Conservation (phyloP, 495 filamentous ascomycete genomes). For the Oidiodendron maius region DNA sequence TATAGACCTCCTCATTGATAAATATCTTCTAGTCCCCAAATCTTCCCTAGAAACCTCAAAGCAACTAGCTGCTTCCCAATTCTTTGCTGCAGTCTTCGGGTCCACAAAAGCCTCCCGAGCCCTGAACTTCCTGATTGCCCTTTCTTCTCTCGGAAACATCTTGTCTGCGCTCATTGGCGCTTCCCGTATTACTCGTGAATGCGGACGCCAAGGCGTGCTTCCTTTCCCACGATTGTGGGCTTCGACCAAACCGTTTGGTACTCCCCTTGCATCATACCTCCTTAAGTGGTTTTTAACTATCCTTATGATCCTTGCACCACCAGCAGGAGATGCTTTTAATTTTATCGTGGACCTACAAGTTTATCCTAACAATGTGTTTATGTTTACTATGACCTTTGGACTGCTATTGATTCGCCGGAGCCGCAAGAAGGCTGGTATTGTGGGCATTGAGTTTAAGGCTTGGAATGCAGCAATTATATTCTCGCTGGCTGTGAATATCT, state of each 20-base stretch:
- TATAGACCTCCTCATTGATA: neutral
- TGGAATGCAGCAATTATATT: conserved; percentile 50
- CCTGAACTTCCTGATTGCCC: conserved; percentile 54
- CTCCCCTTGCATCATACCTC: conserved; percentile 52
- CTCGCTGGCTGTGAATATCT: conserved; percentile 38
- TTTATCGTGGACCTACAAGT: conserved; percentile 49
- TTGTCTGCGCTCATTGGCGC: conserved; percentile 52
- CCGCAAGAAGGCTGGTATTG: neutral
- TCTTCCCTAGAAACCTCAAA: conserved; percentile 44
- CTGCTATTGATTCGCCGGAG: conserved; percentile 26
- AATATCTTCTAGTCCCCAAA: conserved; percentile 34
- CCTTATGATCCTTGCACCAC: conserved; percentile 60
- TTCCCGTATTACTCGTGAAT: conserved; percentile 55
- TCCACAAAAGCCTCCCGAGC: conserved; percentile 39
- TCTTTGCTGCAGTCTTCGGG: conserved; percentile 58
- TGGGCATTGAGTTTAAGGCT: conserved; percentile 36
- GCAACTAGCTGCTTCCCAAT: conserved; percentile 49
- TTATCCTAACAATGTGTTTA: conserved; percentile 50
- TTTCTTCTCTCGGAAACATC: conserved; percentile 61
- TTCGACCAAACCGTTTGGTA: conserved; percentile 56
- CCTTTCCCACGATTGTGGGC: conserved; percentile 60
- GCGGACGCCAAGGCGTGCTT: conserved; percentile 59
- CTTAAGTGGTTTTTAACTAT: conserved; percentile 54
- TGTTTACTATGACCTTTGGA: conserved; percentile 44
- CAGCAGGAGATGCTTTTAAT: conserved; percentile 64